phyloP scores from a whole-genome alignment of 2,329 filamentous ascomycete genomes.

The Phaeosphaeriaceae sp. region DNA sequence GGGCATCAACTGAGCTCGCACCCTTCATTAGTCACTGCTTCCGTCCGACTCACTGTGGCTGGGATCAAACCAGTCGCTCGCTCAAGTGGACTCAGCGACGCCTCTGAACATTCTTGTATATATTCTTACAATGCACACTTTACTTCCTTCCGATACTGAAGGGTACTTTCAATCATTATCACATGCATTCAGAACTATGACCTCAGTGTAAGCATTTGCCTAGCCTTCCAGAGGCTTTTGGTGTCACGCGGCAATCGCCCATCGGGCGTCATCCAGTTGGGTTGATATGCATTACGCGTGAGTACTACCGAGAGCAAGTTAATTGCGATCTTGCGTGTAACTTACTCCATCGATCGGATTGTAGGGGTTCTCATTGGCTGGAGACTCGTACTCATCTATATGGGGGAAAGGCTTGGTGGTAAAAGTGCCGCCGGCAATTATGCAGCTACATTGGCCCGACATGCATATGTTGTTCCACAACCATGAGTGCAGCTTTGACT shows the following conservation, averaged over 20 bases:
- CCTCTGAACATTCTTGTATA: neutral
- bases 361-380: too few relatives aligned
- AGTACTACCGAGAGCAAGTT: neutral
- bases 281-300: neutral
- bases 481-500: neutral
- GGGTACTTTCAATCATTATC: too few relatives aligned
- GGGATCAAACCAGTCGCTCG: neutral
- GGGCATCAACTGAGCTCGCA: constrained; percentile 9
- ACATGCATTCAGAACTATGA: neutral
- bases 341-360: neutral
- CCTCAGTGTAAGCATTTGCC: neutral
- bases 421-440: neutral
- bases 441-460: neutral
- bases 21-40: too few relatives aligned
- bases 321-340: neutral
- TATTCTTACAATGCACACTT: neutral
- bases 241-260: neutral
- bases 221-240: neutral
- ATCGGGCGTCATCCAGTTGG: neutral
- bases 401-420: too few relatives aligned
- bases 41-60: too few relatives aligned
- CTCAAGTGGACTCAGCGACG: neutral
- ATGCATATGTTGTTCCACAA: neutral
- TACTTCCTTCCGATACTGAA: neutral
- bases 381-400: too few relatives aligned